These are phyloP conservation scores for Penicillium diatomitis DNA, from an alignment of 495 filamentous ascomycete species.

Conservation along the genomic window DNA sequence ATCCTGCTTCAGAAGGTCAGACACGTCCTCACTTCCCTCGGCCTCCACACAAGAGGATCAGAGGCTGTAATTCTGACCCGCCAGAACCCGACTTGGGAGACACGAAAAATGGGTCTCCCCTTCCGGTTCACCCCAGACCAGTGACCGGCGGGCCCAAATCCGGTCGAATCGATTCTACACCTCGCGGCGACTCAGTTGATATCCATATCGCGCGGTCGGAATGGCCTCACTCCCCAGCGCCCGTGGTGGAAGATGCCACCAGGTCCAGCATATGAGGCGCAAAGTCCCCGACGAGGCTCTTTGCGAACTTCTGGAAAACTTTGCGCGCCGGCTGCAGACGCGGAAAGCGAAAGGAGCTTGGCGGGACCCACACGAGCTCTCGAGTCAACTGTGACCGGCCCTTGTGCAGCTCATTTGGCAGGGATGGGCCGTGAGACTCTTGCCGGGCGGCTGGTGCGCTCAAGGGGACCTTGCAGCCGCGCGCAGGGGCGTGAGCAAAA, in stretches of 20 bases:
- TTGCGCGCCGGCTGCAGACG: slow-evolving; percentile 15
- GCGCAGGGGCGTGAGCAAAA: no score
- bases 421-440: no score
- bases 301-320: slow-evolving; percentile 8
- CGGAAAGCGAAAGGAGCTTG: slow-evolving; percentile 16
- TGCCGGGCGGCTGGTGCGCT: no score
- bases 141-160: slow-evolving; percentile 3
- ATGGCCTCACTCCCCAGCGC: neutral
- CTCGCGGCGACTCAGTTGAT: neutral
- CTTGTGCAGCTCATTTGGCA: no score
- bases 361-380: slow-evolving; percentile 25
- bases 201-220: neutral
- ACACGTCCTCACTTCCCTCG: slow-evolving; percentile 12
- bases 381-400: no score
- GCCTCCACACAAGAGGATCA: slow-evolving; percentile 15
- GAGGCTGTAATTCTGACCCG: slow-evolving; percentile 16
- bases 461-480: no score
- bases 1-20: no score
- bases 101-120: slow-evolving; percentile 2
- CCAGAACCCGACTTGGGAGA: slow-evolving; percentile 20
- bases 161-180: neutral
- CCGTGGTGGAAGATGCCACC: neutral
- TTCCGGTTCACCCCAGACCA: slow-evolving; percentile 13
- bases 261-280: neutral
- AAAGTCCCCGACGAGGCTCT: slow-evolving; percentile 17